Evolutionary conservation across 2,329 filamentous ascomycete genomes (phyloP).

Genomic region (Nothophaeocryptopus gaeumannii): DNA sequence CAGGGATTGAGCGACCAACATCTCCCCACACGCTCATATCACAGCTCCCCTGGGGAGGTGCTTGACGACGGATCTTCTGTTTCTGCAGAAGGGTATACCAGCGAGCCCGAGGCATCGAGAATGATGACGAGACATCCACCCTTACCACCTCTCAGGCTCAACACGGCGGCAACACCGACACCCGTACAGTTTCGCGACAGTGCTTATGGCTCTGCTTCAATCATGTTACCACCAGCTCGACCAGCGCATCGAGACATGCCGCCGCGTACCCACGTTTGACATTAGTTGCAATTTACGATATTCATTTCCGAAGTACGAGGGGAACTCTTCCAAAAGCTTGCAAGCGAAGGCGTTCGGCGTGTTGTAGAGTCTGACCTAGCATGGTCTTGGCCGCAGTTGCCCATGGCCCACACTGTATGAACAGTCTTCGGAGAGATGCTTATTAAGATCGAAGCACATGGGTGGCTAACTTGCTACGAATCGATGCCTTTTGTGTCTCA

Average conservation of each 20-base stretch:
- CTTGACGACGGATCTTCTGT: slow-evolving; percentile 7
- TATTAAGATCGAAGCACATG: too few species aligned
- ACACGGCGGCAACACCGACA: not conserved
- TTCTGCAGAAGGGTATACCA: slow-evolving; percentile 9
- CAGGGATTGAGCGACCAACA: not conserved
- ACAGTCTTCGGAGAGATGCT: too few species aligned
- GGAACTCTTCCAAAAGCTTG: too few species aligned
- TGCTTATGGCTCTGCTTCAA: not conserved
- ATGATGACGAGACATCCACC: not conserved
- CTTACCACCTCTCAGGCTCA: not conserved
- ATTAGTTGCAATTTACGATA: too few species aligned
- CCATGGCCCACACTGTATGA: too few species aligned
- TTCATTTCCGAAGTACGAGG: too few species aligned
- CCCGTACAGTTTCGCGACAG: not conserved
- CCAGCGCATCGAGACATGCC: not conserved
- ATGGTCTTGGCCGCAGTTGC: too few species aligned
- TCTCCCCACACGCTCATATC: slow-evolving; percentile 1
- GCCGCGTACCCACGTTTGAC: too few species aligned
- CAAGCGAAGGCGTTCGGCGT: too few species aligned
- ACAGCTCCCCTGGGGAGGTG: slow-evolving; percentile 4
- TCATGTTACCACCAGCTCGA: slow-evolving; percentile 1
- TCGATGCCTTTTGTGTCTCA: too few species aligned
- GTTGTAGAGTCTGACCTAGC: too few species aligned
- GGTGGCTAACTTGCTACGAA: too few species aligned
- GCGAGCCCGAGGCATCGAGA: slow-evolving; percentile 8